Percentiles rank a stretch among this genome's conserved stretches.
Conservation (phyloP, 2,329 filamentous ascomycete genomes). For the Lasiodiplodia citricola region DNA sequence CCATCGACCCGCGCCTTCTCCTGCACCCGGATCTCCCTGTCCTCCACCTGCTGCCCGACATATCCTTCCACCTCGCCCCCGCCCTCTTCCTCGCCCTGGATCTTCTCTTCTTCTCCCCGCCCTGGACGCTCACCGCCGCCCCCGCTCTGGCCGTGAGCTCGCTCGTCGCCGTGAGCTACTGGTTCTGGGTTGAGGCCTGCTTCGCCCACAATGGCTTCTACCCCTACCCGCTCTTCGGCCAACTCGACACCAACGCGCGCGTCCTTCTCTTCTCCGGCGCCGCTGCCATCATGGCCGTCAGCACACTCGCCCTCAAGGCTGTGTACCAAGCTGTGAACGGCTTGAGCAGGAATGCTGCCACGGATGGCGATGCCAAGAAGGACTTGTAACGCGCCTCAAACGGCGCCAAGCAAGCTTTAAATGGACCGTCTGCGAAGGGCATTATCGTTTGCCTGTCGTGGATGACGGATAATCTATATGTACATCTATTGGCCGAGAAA, state of each 20-base stretch:
- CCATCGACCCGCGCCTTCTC: slow-evolving; percentile 34
- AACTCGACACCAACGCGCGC: slow-evolving; percentile 70
- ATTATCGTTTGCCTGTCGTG: not conserved
- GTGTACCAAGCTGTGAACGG: slow-evolving; percentile 72
- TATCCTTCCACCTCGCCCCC: slow-evolving; percentile 66
- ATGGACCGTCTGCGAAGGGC: too few species aligned
- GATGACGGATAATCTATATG: not conserved
- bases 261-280: slow-evolving; percentile 66
- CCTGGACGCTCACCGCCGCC: slow-evolving; percentile 70
- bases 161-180: slow-evolving; percentile 69
- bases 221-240: slow-evolving; percentile 82
- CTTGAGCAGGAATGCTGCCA: not conserved
- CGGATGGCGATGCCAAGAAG: not conserved
- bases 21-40: slow-evolving; percentile 16
- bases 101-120: slow-evolving; percentile 71
- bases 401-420: not conserved
- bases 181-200: slow-evolving; percentile 78
- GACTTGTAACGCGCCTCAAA: not conserved
- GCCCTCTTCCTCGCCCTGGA: slow-evolving; percentile 69
- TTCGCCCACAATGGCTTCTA: slow-evolving; percentile 74
- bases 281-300: slow-evolving; percentile 15
- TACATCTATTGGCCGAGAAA: not conserved
- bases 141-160: slow-evolving; percentile 64
- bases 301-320: slow-evolving; percentile 45
- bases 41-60: slow-evolving; percentile 33